Evolutionary conservation across 345 rosid species (phyloP), one percentile per base, ranked within the genome.

Genomic region (Corchorus olitorius): DNA sequence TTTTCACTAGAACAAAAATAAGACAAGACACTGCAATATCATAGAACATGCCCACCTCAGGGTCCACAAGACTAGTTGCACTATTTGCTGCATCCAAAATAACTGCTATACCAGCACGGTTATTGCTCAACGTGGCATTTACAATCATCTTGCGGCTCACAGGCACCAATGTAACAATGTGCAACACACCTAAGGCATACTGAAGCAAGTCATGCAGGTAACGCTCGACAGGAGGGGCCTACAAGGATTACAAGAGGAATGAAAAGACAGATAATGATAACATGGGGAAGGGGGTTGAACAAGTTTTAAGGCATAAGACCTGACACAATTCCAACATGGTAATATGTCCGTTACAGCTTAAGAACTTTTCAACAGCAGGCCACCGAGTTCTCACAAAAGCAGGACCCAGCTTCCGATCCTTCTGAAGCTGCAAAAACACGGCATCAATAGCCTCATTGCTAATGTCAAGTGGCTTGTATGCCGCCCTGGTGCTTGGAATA

Each of bases 401-500:
- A 70, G 92, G 94, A 76, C 99, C 99, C 78, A 96, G 86, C 84
- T 92, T 96, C 79, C 98, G 86, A 70, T 96, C 99, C 89, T 93
- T 92, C 76, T 96, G 99, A 75, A 96, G 83, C 90, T 96, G 99
- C 80, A 87, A 78, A 85, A 96, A 86, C 33, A 93, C 88, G 1
- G 96, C 89, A 87, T 96, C 99, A 73, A 96, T 89, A 76, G 97
- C 98, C 83, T 96, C 99, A 87, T 92, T 96, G 85, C 99, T 91
- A 72, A 93, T 87, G 83, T 96, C 97, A 58, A 96, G 97, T 50
- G 99, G 99, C 83, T 93, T 96, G 85, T 93, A 87, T 43, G 89
- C 97, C 49, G 98, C 97, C 88, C 99, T 91, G 53, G 86, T 73
- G 87, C 87, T 89, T 48, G 98, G 91, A 80, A 84, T 78, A 79